Evolutionary conservation across 495 filamentous ascomycete species (phyloP).

Genomic region (Halenospora varia): DNA sequence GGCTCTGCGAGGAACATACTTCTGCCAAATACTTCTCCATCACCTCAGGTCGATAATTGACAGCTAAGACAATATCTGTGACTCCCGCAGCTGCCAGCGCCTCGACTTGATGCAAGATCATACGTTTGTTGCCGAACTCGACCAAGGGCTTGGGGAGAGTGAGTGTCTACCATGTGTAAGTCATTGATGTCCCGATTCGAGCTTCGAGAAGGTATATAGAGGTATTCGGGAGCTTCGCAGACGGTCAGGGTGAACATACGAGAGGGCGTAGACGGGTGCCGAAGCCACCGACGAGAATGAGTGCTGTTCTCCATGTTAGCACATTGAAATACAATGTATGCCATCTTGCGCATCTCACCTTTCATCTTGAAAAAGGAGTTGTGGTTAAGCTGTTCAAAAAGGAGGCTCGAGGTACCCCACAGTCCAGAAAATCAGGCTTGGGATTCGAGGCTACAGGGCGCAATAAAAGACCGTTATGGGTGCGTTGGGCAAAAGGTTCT

Average conservation of each 20-base stretch:
- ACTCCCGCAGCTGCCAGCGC: conserved; percentile 92
- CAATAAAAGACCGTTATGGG: background rate
- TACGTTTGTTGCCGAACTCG: conserved; percentile 97
- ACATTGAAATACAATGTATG: conserved; percentile 1
- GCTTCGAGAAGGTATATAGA: conserved; percentile 7
- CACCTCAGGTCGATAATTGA: conserved; percentile 97
- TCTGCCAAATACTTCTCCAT: conserved; percentile 67
- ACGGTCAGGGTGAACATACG: conserved; percentile 55
- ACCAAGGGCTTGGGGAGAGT: conserved; percentile 97
- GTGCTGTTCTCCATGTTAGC: conserved; percentile 57
- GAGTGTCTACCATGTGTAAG: conserved; percentile 62
- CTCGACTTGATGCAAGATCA: conserved; percentile 98
- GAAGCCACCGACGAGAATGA: conserved; percentile 99
- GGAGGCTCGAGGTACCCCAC: background rate
- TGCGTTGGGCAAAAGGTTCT: background rate
- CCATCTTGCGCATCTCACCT: conserved; percentile 35
- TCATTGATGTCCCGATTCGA: conserved; percentile 10
- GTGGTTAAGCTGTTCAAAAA: conserved; percentile 3
- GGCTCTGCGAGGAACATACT: conserved; percentile 32
- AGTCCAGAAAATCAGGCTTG: background rate
- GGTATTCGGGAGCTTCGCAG: conserved; percentile 12
- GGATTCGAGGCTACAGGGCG: background rate
- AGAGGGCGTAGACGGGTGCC: conserved; percentile 96
- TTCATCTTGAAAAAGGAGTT: conserved; percentile 41
- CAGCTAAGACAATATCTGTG: conserved; percentile 95